Conservation (phyloP, 208 protist species). For the Balamuthia mandrillaris region DNA sequence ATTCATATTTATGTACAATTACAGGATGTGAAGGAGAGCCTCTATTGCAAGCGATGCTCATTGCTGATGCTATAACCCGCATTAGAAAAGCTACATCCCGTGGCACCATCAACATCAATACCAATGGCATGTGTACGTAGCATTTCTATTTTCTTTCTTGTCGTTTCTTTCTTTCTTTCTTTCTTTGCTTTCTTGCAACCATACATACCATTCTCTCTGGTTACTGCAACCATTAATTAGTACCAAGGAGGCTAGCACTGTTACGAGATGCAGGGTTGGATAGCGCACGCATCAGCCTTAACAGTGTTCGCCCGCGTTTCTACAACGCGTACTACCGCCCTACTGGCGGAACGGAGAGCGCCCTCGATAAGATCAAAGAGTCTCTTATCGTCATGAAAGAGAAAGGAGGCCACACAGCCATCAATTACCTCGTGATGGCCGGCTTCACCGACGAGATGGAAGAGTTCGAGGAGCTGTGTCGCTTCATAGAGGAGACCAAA, state of each 20-base stretch:
- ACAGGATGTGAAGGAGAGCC: not conserved
- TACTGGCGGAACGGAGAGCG: no score
- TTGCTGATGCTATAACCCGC: not conserved
- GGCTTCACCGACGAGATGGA: not conserved
- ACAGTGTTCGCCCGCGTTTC: not conserved
- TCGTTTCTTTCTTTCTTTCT: no score
- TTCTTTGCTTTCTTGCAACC: no score
- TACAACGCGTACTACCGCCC: not conserved
- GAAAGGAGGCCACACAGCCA: not conserved
- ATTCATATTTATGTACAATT: no score
- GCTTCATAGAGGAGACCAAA: not conserved
- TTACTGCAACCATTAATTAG: no score
- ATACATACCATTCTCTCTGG: no score
- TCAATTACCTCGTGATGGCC: not conserved
- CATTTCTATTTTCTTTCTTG: not conserved
- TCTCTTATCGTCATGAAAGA: constrained; percentile 7
- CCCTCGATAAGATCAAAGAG: not conserved
- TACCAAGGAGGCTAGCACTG: no score
- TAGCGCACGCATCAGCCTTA: not conserved
- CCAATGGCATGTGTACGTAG: not conserved
- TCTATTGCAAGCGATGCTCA: not conserved
- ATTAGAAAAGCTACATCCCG: not conserved
- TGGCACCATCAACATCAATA: not conserved
- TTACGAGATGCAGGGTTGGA: not conserved
- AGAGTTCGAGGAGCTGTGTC: not conserved